These are phyloP conservation scores for Coemansia sp. DNA, from an alignment of 192 early-diverging fungal genomes.

Conservation along the genomic window DNA sequence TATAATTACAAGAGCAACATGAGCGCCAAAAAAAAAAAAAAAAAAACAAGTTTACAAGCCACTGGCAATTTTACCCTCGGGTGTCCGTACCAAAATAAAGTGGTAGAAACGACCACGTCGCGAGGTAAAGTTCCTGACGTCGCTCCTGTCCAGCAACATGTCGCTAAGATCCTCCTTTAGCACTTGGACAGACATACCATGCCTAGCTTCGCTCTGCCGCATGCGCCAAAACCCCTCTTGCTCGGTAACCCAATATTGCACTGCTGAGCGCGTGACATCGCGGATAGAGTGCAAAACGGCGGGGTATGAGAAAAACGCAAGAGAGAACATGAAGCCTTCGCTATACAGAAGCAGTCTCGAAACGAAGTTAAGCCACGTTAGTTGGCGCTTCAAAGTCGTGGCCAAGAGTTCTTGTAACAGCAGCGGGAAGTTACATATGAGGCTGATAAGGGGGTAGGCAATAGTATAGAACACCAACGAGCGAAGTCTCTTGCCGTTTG, in stretches of 20 bases:
- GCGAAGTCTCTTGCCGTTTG: slow-evolving; percentile 51
- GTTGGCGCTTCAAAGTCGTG: slow-evolving; percentile 16
- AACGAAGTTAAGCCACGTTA: slow-evolving; percentile 20
- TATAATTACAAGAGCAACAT: too few relatives aligned
- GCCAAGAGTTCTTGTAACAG: slow-evolving; percentile 44
- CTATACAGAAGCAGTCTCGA: slow-evolving; percentile 26
- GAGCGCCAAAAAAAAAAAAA: too few relatives aligned
- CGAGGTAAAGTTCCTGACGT: slow-evolving; percentile 40
- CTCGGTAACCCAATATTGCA: too few relatives aligned
- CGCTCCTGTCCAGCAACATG: slow-evolving; percentile 22
- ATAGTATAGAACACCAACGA: slow-evolving; percentile 43
- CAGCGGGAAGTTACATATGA: slow-evolving; percentile 31
- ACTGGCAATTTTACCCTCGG: slow-evolving; percentile 42
- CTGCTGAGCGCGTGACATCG: too few relatives aligned
- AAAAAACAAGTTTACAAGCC: neutral
- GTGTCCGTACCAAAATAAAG: neutral
- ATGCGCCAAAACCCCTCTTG: too few relatives aligned
- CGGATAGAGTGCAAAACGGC: too few relatives aligned
- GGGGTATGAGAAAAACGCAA: slow-evolving; percentile 42
- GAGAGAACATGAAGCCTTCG: slow-evolving; percentile 40
- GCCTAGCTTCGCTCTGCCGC: neutral
- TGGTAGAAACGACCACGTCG: slow-evolving; percentile 41
- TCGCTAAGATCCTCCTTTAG: slow-evolving; percentile 5
- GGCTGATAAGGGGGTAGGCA: too few relatives aligned
- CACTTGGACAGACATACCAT: neutral